These are phyloP conservation scores for Diplodia seriata DNA, from an alignment of 2,329 filamentous ascomycete species.

Conservation along the genomic window DNA sequence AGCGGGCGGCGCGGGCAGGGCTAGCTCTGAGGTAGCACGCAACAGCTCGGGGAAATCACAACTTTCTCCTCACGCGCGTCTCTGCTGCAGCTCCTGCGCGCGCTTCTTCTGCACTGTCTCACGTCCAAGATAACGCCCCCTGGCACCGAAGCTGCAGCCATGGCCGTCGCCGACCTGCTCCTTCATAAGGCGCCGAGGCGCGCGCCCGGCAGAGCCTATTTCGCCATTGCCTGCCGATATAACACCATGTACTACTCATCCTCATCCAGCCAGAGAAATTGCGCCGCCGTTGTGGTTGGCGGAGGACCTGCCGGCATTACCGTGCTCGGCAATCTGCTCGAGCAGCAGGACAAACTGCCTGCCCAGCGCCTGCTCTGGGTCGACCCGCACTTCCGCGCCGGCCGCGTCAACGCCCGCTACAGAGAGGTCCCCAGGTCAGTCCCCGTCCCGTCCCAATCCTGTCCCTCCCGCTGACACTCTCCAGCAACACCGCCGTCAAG, in stretches of 20 bases:
- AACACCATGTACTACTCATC: slow-evolving; percentile 28
- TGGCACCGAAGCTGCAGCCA: background rate
- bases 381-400: slow-evolving; percentile 61
- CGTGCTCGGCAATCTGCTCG: slow-evolving; percentile 66
- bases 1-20: background rate
- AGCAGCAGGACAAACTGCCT: slow-evolving; percentile 49
- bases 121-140: slow-evolving; percentile 8
- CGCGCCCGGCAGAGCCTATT: slow-evolving; percentile 21
- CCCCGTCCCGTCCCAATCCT: background rate
- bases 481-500: slow-evolving; percentile 66
- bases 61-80: slow-evolving; percentile 22
- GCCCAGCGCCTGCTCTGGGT: slow-evolving; percentile 64
- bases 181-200: slow-evolving; percentile 27
- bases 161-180: slow-evolving; percentile 17
- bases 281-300: slow-evolving; percentile 64
- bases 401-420: slow-evolving; percentile 53
- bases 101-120: slow-evolving; percentile 9
- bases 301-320: slow-evolving; percentile 66
- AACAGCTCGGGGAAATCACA: slow-evolving; percentile 16
- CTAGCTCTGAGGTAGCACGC: slow-evolving; percentile 20
- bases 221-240: slow-evolving; percentile 19
- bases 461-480: slow-evolving; percentile 26
- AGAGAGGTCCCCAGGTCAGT: slow-evolving; percentile 64
- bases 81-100: slow-evolving; percentile 13
- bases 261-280: slow-evolving; percentile 38